Conservation (phyloP, 805 yeast species). For the Nakazawaea peltata region DNA sequence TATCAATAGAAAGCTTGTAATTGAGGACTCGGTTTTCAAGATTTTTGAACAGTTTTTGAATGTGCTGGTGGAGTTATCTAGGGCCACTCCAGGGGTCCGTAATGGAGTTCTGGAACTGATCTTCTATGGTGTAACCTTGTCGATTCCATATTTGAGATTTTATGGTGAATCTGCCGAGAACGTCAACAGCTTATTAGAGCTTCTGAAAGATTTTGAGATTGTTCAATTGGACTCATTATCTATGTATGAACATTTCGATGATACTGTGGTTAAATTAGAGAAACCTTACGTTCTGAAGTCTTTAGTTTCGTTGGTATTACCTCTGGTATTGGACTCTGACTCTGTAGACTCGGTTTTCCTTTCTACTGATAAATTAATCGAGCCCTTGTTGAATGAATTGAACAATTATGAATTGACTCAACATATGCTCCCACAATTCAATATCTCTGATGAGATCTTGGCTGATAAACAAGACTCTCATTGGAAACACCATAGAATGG, state of each 20-base stretch:
- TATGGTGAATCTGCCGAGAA: slow-evolving; percentile 20
- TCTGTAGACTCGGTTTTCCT: slow-evolving; percentile 33
- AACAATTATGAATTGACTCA: slow-evolving; percentile 17
- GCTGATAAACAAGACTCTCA: slow-evolving; percentile 36
- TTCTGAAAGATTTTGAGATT: slow-evolving; percentile 34
- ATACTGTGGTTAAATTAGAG: slow-evolving; percentile 23
- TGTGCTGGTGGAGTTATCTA: slow-evolving; percentile 50
- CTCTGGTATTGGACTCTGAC: slow-evolving; percentile 34
- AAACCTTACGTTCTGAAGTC: slow-evolving; percentile 44
- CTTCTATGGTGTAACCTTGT: slow-evolving; percentile 49
- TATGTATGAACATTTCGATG: slow-evolving; percentile 28
- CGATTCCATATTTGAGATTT: slow-evolving; percentile 47
- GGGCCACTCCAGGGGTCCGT: slow-evolving; percentile 25
- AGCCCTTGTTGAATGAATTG: slow-evolving; percentile 9
- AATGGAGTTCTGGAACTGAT: slow-evolving; percentile 61
- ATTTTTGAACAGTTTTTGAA: slow-evolving; percentile 47
- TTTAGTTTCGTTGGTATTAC: slow-evolving; percentile 41
- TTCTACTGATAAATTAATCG: slow-evolving; percentile 29
- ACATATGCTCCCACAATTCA: slow-evolving; percentile 18
- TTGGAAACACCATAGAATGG: slow-evolving; percentile 58
- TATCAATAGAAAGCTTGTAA: slow-evolving; percentile 55
- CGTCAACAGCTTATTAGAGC: slow-evolving; percentile 36
- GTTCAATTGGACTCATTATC: slow-evolving; percentile 9
- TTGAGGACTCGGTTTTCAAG: slow-evolving; percentile 30
- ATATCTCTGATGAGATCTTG: slow-evolving; percentile 15